Percentiles rank a stretch among this genome's conserved stretches.
Evolutionary conservation across 345 rosid genomes (phyloP).

Genomic region (Arabidopsis arenosa): DNA sequence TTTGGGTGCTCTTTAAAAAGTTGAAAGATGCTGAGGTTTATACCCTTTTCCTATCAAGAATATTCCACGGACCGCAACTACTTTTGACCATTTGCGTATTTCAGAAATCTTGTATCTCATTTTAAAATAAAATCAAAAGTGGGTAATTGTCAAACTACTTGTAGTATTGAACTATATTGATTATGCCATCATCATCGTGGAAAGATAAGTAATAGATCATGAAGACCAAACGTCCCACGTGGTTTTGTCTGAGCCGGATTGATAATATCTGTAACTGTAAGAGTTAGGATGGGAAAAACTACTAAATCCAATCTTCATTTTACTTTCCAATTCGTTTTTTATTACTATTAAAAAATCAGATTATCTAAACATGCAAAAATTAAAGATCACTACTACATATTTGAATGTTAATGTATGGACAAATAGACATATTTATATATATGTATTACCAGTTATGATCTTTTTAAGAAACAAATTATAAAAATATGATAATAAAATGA

Average conservation of each 20-base stretch:
- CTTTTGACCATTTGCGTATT: slow-evolving; percentile 18
- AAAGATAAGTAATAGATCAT: slow-evolving; percentile 1
- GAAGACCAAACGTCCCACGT: slow-evolving; percentile 19
- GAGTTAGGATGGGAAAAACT: no score
- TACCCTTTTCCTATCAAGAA: slow-evolving; percentile 25
- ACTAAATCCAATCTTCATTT: no score
- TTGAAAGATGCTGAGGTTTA: slow-evolving; percentile 43
- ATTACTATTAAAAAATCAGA: background rate
- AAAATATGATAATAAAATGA: no score
- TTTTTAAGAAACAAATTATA: no score
- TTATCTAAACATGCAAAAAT: no score
- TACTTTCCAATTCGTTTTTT: background rate
- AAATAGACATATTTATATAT: no score
- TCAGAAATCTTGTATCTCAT: background rate
- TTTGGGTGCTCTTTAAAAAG: slow-evolving; percentile 6
- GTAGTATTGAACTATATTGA: background rate
- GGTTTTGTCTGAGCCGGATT: slow-evolving; percentile 4
- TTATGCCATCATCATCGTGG: slow-evolving; percentile 12
- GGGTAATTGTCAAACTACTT: slow-evolving; percentile 10
- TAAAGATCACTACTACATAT: no score
- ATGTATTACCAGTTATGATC: no score
- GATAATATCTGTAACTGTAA: no score
- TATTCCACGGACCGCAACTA: slow-evolving; percentile 30
- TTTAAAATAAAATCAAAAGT: background rate
- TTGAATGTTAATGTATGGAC: no score